phyloP scores from a whole-genome alignment of 2,329 filamentous ascomycete genomes.

The Rachicladosporium sp. region DNA sequence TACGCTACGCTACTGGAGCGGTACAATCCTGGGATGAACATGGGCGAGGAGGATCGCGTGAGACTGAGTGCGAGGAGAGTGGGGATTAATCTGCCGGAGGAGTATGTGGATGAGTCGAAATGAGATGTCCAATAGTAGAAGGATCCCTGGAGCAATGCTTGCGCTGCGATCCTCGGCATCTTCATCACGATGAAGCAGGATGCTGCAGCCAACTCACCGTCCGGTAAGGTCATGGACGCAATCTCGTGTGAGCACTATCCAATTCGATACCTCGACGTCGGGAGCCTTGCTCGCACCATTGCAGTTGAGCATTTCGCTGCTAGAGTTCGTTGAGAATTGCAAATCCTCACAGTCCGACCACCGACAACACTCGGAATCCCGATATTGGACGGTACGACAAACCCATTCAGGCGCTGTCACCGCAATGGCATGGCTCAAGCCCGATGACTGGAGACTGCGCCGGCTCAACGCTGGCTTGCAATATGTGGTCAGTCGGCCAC shows the following conservation, averaged over 20 bases:
- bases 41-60: conserved; percentile 75
- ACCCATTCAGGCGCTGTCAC: conserved; percentile 2
- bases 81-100: conserved; percentile 73
- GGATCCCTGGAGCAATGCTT: neutral
- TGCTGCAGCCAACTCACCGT: neutral
- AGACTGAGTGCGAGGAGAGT: conserved; percentile 74
- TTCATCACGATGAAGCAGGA: neutral
- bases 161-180: neutral
- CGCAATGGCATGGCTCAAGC: too few relatives aligned
- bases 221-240: neutral
- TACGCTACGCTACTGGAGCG: conserved; percentile 74
- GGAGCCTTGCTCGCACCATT: too few relatives aligned
- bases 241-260: neutral
- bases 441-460: too few relatives aligned
- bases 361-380: too few relatives aligned
- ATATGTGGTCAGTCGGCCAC: too few relatives aligned
- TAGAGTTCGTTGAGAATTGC: too few relatives aligned
- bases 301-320: too few relatives aligned
- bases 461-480: too few relatives aligned
- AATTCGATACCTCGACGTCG: too few relatives aligned
- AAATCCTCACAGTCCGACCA: too few relatives aligned
- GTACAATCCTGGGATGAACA: conserved; percentile 86
- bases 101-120: conserved; percentile 22
- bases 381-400: too few relatives aligned
- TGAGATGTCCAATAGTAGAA: neutral